These are phyloP conservation scores for Entomophthora muscae DNA, from an alignment of 371 early-diverging fungal species.

Conservation along the genomic window DNA sequence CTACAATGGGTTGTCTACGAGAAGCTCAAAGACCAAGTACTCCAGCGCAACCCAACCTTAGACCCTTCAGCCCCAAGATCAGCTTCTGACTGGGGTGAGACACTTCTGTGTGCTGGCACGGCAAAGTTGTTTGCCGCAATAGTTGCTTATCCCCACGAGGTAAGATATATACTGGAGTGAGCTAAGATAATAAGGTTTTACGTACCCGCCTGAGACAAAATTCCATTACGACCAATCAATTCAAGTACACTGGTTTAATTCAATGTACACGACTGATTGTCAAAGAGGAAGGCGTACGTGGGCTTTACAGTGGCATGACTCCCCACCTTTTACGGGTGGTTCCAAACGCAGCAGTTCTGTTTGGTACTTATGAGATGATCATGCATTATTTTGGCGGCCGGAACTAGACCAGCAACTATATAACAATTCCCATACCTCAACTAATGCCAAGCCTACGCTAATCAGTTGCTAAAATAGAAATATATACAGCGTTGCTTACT, in stretches of 20 bases:
- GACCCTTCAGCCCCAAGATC: neutral
- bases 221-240: slow-evolving; percentile 26
- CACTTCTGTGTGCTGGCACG: slow-evolving; percentile 60
- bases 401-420: neutral
- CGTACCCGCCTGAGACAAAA: slow-evolving; percentile 75
- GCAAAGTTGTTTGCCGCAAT: slow-evolving; percentile 81
- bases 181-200: slow-evolving; percentile 22
- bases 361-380: slow-evolving; percentile 78
- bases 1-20: slow-evolving; percentile 94
- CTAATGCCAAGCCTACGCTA: too few species aligned
- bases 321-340: slow-evolving; percentile 89
- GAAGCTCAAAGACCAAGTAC: slow-evolving; percentile 44
- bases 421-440: neutral
- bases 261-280: slow-evolving; percentile 50
- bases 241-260: slow-evolving; percentile 62
- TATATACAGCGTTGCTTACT: too few species aligned
- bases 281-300: slow-evolving; percentile 69
- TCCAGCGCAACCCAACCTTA: neutral
- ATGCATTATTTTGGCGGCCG: slow-evolving; percentile 28
- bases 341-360: slow-evolving; percentile 92
- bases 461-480: too few species aligned
- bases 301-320: slow-evolving; percentile 86
- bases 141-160: slow-evolving; percentile 74
- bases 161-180: slow-evolving; percentile 23
- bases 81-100: slow-evolving; percentile 43